Evolutionary conservation across 2,329 filamentous ascomycete genomes (phyloP).

Genomic region (Harringtonia lauricola): DNA sequence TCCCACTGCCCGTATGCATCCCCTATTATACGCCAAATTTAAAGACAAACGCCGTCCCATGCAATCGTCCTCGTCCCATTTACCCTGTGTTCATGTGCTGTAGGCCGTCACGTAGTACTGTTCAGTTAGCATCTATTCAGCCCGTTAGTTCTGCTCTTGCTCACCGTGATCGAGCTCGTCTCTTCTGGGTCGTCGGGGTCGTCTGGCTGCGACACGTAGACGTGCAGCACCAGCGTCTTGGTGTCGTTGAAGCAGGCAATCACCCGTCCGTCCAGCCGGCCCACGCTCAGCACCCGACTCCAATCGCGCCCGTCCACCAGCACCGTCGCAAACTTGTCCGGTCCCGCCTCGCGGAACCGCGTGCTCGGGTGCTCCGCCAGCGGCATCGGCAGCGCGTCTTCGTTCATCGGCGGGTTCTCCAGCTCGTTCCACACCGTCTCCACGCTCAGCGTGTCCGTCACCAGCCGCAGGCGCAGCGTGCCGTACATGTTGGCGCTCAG

Average conservation of each 20-base stretch:
- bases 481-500: constrained; percentile 93
- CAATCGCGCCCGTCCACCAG: constrained; percentile 89
- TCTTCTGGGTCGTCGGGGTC: constrained; percentile 42
- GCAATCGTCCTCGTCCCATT: neutral
- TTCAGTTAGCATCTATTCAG: neutral
- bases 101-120: constrained; percentile 29
- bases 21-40: too few relatives aligned
- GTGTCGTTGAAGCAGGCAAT: constrained; percentile 84
- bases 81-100: constrained; percentile 16
- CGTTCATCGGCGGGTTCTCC: constrained; percentile 79
- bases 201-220: constrained; percentile 65
- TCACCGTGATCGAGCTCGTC: constrained; percentile 66
- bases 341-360: constrained; percentile 62
- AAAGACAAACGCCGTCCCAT: constrained; percentile 30
- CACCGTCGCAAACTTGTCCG: constrained; percentile 79
- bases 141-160: constrained; percentile 12
- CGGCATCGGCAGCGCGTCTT: constrained; percentile 57
- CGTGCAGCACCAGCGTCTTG: constrained; percentile 72
- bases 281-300: constrained; percentile 88
- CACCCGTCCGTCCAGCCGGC: constrained; percentile 76
- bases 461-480: constrained; percentile 65
- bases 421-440: constrained; percentile 77
- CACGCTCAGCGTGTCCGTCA: constrained; percentile 76
- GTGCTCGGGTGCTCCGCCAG: constrained; percentile 75
- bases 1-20: too few relatives aligned